These are phyloP conservation scores for Voacanga thouarsii DNA, from an alignment of 257 asterid species.

Conservation along the genomic window DNA sequence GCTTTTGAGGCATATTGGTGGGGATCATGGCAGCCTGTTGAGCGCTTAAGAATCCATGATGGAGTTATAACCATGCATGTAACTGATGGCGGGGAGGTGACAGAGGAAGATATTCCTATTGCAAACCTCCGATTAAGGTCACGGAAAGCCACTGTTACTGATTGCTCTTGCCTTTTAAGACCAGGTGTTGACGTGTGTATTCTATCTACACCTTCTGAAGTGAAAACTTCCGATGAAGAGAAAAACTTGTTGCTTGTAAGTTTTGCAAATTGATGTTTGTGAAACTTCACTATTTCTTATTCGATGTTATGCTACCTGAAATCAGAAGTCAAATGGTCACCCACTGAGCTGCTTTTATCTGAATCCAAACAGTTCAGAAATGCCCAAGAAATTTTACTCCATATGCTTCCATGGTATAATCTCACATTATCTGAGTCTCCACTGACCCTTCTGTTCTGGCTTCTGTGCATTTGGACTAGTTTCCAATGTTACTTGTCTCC, in stretches of 20 bases:
- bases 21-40: slow-evolving; percentile 75
- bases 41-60: slow-evolving; percentile 45
- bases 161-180: slow-evolving; percentile 75
- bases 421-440: background rate
- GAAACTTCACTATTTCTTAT: background rate
- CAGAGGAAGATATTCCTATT: slow-evolving; percentile 56
- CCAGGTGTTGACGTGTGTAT: slow-evolving; percentile 79
- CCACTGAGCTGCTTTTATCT: background rate
- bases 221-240: slow-evolving; percentile 38
- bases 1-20: slow-evolving; percentile 84
- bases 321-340: background rate
- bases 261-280: slow-evolving; percentile 8
- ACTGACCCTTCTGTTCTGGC: background rate
- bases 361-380: slow-evolving; percentile 1
- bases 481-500: background rate
- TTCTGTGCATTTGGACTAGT: background rate
- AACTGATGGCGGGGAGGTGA: slow-evolving; percentile 36
- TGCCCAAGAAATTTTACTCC: background rate
- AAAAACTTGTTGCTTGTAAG: slow-evolving; percentile 49
- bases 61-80: slow-evolving; percentile 49
- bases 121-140: slow-evolving; percentile 74
- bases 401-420: background rate
- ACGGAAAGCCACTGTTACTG: slow-evolving; percentile 60
- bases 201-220: slow-evolving; percentile 32
- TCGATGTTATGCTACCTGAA: background rate